Base-by-base conservation (phyloP, 352 stramenopile genomes). In the Phytopythium chamaehyphon region DNA sequence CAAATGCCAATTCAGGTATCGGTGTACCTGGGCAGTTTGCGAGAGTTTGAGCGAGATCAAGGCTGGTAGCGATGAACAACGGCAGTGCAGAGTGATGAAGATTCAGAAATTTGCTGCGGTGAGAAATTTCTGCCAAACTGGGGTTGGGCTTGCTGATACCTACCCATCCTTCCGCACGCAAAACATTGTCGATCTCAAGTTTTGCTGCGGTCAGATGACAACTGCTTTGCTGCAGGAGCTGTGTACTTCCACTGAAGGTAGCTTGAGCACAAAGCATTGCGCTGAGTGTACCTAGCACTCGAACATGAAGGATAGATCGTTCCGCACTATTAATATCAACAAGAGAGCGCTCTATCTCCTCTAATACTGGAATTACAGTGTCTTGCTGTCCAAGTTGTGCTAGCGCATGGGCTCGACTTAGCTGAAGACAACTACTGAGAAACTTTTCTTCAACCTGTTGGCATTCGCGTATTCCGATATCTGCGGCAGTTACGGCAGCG, bases 161-260 rank as follows among this genome's bases (percentile, higher is more conserved):
- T 28, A 85, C 72, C 81, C 81, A 92, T 12, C 81, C 81, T 50
- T 83, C 66, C 11, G 69, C 65, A 26, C 70, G 55, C 26, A 92
- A 51, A 31, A 86, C 14, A 1, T 19, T 24, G 52, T 86, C 73
- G 23, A 92, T 26, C 6, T 67, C 52, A 1, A n/a, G 37, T 51
- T 83, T 63, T 1, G 74, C 78, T 57, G 82, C 64, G 23, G 46
- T 47, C n/a, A 79, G 54, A 9, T 50, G 51, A 3, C 66, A 48
- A 26, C 23, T 46, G 21, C 59, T 62, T 33, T 16, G 46, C 1
- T 48, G 38, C 16, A 84, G 51, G 16, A 42, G 5, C 19, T 36
- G 19, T 23, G 36, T 15, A 1, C 59, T 23, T 2, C 45, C 55
- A 23, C 42, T 64, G 38, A 71, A 24, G 1, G 67, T 28, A n/a